Conservation (phyloP, 352 stramenopile genomes). For the Pythium biforme region DNA sequence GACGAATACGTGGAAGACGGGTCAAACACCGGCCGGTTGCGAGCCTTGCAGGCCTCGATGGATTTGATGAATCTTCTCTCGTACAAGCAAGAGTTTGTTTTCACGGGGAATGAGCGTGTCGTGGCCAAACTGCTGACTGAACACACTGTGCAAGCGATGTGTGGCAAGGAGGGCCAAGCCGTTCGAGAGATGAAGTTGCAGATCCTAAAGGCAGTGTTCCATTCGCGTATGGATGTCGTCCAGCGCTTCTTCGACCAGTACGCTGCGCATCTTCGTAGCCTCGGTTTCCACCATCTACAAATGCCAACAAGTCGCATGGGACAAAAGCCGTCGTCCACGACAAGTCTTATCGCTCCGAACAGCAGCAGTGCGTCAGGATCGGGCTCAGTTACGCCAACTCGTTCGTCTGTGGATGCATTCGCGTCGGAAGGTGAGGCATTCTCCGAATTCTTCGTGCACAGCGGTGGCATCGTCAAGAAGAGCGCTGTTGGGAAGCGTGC, state of each 20-base stretch:
- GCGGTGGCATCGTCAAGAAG: constrained; percentile 29
- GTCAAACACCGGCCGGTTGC: constrained; percentile 45
- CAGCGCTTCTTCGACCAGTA: constrained; percentile 76
- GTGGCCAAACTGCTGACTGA: constrained; percentile 80
- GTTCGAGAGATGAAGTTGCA: constrained; percentile 70
- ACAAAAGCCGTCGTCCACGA: constrained; percentile 1
- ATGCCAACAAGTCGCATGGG: constrained; percentile 34
- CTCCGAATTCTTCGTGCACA: constrained; percentile 65
- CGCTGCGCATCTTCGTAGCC: constrained; percentile 45
- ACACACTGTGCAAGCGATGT: constrained; percentile 73
- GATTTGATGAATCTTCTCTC: constrained; percentile 81
- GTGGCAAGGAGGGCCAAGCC: constrained; percentile 52
- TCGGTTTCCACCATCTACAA: constrained; percentile 66
- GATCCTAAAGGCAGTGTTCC: constrained; percentile 67
- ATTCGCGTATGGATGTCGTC: constrained; percentile 64
- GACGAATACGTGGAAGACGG: constrained; percentile 43
- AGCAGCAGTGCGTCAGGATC: constrained; percentile 6
- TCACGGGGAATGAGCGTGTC: constrained; percentile 58
- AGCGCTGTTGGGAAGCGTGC: background rate
- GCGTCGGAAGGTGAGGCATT: constrained; percentile 47
- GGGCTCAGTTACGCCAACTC: constrained; percentile 7
- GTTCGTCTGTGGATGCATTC: constrained; percentile 34
- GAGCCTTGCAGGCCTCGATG: constrained; percentile 69
- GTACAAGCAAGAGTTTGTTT: constrained; percentile 88
- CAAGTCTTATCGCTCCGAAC: background rate